Conservation (phyloP, 495 filamentous ascomycete genomes). For the Geopyxis carbonaria region DNA sequence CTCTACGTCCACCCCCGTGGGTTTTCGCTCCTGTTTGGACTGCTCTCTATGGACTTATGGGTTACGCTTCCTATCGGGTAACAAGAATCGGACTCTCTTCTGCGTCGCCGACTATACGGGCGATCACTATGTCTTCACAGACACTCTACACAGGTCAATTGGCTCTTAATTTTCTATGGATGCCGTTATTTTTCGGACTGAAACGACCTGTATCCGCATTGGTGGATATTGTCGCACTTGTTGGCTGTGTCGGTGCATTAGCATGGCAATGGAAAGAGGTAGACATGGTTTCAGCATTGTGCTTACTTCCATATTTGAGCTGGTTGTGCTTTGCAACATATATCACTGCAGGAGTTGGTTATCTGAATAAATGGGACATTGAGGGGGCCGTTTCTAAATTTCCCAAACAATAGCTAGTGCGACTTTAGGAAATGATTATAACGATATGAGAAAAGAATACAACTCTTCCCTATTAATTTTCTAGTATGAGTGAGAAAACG, state of each 20-base stretch:
- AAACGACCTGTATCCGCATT: conserved; percentile 55
- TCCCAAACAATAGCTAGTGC: too few species aligned
- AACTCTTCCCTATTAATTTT: too few species aligned
- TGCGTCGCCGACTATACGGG: conserved; percentile 34
- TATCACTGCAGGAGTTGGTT: conserved; percentile 50
- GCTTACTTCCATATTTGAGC: conserved; percentile 56
- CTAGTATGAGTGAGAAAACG: too few species aligned
- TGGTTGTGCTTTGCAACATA: conserved; percentile 82
- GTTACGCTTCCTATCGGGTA: conserved; percentile 64
- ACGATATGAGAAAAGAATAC: too few species aligned
- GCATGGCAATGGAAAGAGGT: conserved; percentile 56
- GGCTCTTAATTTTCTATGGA: conserved; percentile 70
- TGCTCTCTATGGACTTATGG: conserved; percentile 70
- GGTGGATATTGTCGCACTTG: conserved; percentile 54
- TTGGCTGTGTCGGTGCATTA: conserved; percentile 50
- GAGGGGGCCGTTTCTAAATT: conserved; percentile 4
- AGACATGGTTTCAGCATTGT: conserved; percentile 53
- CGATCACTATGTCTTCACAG: conserved; percentile 13
- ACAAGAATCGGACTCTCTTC: too few species aligned
- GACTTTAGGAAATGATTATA: too few species aligned
- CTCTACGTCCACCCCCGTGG: conserved; percentile 57
- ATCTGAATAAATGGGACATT: conserved; percentile 63
- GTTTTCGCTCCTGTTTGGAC: conserved; percentile 82
- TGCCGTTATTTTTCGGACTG: conserved; percentile 77
- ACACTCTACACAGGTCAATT: conserved; percentile 68